These are phyloP conservation scores for Metschnikowia gelsemii DNA, from an alignment of 805 yeast genomes.

Conservation along the genomic window DNA sequence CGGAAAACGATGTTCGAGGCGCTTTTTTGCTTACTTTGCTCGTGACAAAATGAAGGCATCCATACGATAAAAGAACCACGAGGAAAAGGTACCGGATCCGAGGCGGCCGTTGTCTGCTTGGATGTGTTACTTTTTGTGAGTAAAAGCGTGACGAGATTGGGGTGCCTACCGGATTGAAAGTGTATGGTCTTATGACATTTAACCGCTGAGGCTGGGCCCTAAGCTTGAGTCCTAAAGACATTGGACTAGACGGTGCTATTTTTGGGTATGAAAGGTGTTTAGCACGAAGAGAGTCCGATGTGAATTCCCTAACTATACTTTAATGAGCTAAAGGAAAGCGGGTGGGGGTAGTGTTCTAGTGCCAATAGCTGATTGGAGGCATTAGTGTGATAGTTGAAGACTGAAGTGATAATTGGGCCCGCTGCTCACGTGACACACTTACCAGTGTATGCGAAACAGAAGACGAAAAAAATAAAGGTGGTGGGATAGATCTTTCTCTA, in stretches of 20 bases:
- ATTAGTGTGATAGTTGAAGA: no score
- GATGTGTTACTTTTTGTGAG: conserved; percentile 8
- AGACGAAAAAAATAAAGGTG: not conserved
- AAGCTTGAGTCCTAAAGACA: no score
- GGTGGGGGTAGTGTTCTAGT: no score
- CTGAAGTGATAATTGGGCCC: not conserved
- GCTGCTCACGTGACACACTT: not conserved
- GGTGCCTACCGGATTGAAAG: not conserved
- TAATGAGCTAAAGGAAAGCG: no score
- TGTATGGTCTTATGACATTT: not conserved
- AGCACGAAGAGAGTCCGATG: no score
- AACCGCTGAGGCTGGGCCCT: not conserved
- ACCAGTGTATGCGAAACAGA: not conserved
- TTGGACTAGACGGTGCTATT: no score
- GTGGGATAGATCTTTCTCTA: not conserved
- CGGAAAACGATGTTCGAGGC: conserved; percentile 43
- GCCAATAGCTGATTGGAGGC: no score
- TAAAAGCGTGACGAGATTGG: conserved; percentile 6
- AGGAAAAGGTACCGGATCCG: conserved; percentile 38
- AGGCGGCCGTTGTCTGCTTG: conserved; percentile 23
- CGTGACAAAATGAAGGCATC: conserved; percentile 32
- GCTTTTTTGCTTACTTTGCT: conserved; percentile 30
- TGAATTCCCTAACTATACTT: no score
- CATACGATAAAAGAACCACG: conserved; percentile 35
- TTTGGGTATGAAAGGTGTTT: no score